These are phyloP conservation scores for Pseudocercospora cruenta DNA, from an alignment of 2,329 filamentous ascomycete species.

Conservation along the genomic window DNA sequence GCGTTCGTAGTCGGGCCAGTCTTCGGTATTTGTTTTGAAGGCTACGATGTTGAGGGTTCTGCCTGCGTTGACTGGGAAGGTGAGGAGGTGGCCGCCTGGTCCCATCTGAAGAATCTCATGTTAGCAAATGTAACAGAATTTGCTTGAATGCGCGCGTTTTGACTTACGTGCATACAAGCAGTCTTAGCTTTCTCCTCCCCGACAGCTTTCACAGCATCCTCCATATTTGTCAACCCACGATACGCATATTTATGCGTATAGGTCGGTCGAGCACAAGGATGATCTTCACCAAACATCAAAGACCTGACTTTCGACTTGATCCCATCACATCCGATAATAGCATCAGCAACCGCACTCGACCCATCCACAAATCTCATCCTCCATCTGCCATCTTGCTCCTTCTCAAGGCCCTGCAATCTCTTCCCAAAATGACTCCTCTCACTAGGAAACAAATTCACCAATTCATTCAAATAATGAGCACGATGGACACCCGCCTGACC, in stretches of 20 bases:
- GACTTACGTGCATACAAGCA: conserved; percentile 34
- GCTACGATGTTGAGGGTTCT: conserved; percentile 35
- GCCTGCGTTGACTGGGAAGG: conserved; percentile 53
- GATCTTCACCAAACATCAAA: conserved; percentile 41
- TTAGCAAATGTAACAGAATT: background rate
- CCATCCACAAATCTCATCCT: conserved; percentile 43
- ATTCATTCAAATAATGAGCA: conserved; percentile 46
- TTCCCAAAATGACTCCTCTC: conserved; percentile 41
- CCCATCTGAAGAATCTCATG: conserved; percentile 28
- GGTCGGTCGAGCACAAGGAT: conserved; percentile 50
- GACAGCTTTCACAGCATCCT: conserved; percentile 31
- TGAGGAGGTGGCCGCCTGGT: conserved; percentile 58
- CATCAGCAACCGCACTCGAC: conserved; percentile 49
- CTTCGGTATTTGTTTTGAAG: conserved; percentile 28
- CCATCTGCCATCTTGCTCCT: conserved; percentile 30
- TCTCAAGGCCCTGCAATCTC: conserved; percentile 37
- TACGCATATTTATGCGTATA: conserved; percentile 66
- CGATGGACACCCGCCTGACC: conserved; percentile 41
- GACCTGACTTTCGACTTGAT: conserved; percentile 61
- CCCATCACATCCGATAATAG: conserved; percentile 34
- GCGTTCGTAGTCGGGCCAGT: conserved; percentile 32
- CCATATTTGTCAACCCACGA: conserved; percentile 63
- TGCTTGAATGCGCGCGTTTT: conserved; percentile 7
- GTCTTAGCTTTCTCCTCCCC: conserved; percentile 36
- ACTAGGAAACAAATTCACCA: conserved; percentile 46